Conservation (phyloP, 78 protist species). For the Chrysochromulina parva region DNA sequence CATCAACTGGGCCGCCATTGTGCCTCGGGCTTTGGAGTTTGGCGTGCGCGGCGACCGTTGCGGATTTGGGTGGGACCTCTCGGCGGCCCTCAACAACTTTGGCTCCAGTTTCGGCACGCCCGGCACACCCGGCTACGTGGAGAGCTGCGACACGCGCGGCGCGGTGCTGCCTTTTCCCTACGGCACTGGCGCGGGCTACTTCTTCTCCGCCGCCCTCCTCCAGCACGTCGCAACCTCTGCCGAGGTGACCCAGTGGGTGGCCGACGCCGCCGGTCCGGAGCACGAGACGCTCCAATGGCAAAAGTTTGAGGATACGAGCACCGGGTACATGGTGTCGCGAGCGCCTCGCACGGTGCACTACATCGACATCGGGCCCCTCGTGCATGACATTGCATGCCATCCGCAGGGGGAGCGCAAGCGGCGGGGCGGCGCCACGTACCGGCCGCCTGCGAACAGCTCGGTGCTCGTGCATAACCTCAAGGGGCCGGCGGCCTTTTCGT, state of each 20-base stretch:
- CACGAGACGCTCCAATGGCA: neutral
- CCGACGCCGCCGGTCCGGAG: neutral
- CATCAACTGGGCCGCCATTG: neutral
- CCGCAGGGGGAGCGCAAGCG: too few relatives aligned
- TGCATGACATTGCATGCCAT: too few relatives aligned
- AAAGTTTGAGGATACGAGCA: neutral
- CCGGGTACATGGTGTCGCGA: neutral
- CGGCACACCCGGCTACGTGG: neutral
- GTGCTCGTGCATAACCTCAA: neutral
- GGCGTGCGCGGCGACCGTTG: neutral
- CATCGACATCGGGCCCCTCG: too few relatives aligned
- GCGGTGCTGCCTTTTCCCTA: slow-evolving; percentile 8
- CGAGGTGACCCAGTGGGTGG: neutral
- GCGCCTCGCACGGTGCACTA: too few relatives aligned
- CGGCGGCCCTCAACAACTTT: neutral
- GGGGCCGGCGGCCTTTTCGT: neutral
- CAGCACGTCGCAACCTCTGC: neutral
- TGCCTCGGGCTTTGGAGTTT: neutral
- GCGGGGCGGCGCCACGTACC: too few relatives aligned
- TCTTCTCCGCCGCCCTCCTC: slow-evolving; percentile 7
- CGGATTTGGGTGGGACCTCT: neutral
- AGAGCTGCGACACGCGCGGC: neutral
- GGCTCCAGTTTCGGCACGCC: neutral
- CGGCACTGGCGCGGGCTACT: slow-evolving; percentile 17
- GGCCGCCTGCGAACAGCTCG: too few relatives aligned